Evolutionary conservation across 805 yeast genomes (phyloP), one percentile per base, ranked within the genome.

Genomic region (Crinitomyces ghanaensis): DNA sequence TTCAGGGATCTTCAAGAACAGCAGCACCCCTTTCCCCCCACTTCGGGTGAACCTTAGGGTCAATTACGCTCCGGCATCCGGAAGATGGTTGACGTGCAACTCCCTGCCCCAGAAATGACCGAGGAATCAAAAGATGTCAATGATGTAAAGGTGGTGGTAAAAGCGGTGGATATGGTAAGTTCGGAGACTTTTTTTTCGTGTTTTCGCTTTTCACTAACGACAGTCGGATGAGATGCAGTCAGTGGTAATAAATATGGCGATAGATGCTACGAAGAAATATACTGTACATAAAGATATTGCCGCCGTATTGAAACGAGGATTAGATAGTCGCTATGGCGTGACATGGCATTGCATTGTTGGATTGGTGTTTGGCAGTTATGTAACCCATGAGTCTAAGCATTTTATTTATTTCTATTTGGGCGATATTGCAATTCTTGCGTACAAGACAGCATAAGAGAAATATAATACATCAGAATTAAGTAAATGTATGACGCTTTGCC

Each of bases 281-380:
- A 53, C 60, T 22, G 50, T 63, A 5, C 77, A 72, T 40, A 59
- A 57, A 49, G 79, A 74, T 36, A 61, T 71, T 22, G 80, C 80
- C 15, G 66, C 74, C 3, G 64, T 53, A 37, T 58, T 73, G 32
- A 73, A 74, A 51, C 70, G 70, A 46, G 76, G 67, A 39, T 57
- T 73, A 48, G 80, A 73, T 45, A 59, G 62, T 21, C 51, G 62
- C 29, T 71, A 62, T 43, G 75, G 77, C 1, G 65, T 70, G 17
- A 62, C 76, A 6, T 73, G 80, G 80, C 79, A 73, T 49, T 73
- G 72, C 19, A 63, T 73, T 32, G 79, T 71, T 19, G 80, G 80
- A 15, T 56, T 61, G 42, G 66, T 71, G 34, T 73, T 73, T 49
- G 80, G 80, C 9, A 63, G 72, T 30, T 71, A 66, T 46, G 79